Base-by-base conservation (phyloP, 2,329 filamentous ascomycete species). In the Cryphonectria carpinicola region DNA sequence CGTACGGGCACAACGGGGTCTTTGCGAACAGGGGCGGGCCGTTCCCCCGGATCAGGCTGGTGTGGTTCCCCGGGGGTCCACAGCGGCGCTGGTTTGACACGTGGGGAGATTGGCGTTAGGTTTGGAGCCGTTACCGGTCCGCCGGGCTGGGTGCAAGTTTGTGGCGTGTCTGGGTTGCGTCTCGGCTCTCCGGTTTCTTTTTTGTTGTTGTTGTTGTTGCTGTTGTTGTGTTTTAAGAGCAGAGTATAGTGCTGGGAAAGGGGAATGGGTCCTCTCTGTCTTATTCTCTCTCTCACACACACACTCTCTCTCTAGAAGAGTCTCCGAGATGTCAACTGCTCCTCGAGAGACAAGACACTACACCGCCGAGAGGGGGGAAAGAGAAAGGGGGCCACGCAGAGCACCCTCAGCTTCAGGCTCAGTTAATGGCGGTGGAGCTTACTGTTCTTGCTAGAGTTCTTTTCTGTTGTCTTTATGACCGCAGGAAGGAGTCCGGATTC, bases 41-140 rank as follows among this genome's bases (percentile, higher is more conserved):
- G 41, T 19, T 25, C 43, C 63, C 63, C 41, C 63, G 63, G 63
- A 65, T 52, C 63, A 65, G 63, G 39, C 63, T 65, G 63, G 63
- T 49, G 63, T 49, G 41, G 63, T 52, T 65, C 63, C 43, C 63
- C 63, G 61, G 63, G 62, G 28, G 63, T 10, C 63, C 63, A 65
- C 63, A 65, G 43, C 43, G 54, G 41, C 43, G 63, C 14, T 32
- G 41, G 41, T 49, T 49, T 65, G 41, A 32, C 63, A 65, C 63
- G 63, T 65, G 63, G 63, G 63, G 28, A 32, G 63, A 46, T 65
- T 49, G 25, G 28, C 63, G 14, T 43, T 35, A 13, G 37, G 37
- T 46, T 32, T 32, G 63, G 63, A 43, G 41, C 37, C 63, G 63
- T 65, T 65, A 65, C 63, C 63, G 43, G 43, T 65, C 63, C 63